phyloP scores from a whole-genome alignment of 768 basidiomycete genomes.

The Psilocybe cubensis region DNA sequence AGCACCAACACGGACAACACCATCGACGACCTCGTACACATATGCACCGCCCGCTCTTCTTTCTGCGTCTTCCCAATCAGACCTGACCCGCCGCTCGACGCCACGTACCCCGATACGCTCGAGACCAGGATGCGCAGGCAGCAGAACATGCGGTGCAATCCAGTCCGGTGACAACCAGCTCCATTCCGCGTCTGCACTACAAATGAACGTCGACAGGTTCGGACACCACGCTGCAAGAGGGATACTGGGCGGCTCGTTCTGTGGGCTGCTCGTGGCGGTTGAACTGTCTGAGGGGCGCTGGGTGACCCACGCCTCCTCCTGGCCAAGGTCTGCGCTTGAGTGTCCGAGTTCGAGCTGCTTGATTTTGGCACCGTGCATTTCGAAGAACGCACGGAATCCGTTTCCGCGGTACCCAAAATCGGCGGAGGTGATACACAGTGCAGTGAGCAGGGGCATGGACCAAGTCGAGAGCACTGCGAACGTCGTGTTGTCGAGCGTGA shows the following conservation, averaged over 20 bases:
- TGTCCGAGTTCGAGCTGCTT: constrained; percentile 75
- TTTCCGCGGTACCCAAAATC: constrained; percentile 72
- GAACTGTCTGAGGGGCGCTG: constrained; percentile 23
- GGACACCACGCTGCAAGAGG: constrained; percentile 74
- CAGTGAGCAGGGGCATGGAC: constrained; percentile 64
- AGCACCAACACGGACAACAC: too few relatives aligned
- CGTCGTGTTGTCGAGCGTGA: constrained; percentile 72
- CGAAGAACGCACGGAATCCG: constrained; percentile 70
- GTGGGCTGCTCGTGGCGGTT: neutral
- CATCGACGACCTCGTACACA: neutral
- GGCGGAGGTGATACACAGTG: constrained; percentile 69
- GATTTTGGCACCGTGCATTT: constrained; percentile 63
- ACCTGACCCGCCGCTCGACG: constrained; percentile 63
- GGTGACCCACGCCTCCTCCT: constrained; percentile 69
- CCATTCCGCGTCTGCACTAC: constrained; percentile 80
- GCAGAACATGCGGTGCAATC: constrained; percentile 77
- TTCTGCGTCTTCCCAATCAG: constrained; percentile 38
- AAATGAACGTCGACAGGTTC: constrained; percentile 70
- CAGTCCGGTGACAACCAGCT: constrained; percentile 80
- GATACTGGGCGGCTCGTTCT: constrained; percentile 23
- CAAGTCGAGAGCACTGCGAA: constrained; percentile 69
- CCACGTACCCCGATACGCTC: constrained; percentile 74
- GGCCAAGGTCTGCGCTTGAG: constrained; percentile 65
- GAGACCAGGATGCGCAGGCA: constrained; percentile 64
- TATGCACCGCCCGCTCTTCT: constrained; percentile 18